Conservation (phyloP, 2,329 filamentous ascomycete genomes). For the Niveomyces coronatus region DNA sequence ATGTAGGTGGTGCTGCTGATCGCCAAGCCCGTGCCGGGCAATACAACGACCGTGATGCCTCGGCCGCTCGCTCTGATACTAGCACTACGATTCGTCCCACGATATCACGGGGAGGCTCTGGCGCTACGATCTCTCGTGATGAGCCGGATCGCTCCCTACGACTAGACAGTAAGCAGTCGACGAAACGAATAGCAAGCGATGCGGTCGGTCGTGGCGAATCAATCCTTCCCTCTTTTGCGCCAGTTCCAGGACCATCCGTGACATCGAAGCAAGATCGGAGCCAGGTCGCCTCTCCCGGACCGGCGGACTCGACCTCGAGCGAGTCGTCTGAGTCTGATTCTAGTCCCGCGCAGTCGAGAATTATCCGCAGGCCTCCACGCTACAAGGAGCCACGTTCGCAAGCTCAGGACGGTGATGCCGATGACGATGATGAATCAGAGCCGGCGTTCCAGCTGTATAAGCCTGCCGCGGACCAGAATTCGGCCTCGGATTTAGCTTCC, state of each 20-base stretch:
- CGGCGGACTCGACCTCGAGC: conserved; percentile 27
- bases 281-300: conserved; percentile 22
- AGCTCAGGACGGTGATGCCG: conserved; percentile 41
- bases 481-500: conserved; percentile 38
- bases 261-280: conserved; percentile 14
- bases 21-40: conserved; percentile 41
- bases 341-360: conserved; percentile 46
- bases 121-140: conserved; percentile 30
- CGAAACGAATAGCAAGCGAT: conserved; percentile 19
- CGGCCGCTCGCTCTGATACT: conserved; percentile 37
- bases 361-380: conserved; percentile 48
- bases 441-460: conserved; percentile 45
- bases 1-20: conserved; percentile 27
- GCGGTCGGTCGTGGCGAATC: conserved; percentile 27
- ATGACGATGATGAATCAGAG: conserved; percentile 45
- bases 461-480: conserved; percentile 22
- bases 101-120: conserved; percentile 37
- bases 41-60: conserved; percentile 49
- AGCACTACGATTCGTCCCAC: conserved; percentile 34
- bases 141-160: conserved; percentile 22
- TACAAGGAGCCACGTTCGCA: conserved; percentile 32
- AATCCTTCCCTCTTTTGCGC: conserved; percentile 29
- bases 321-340: conserved; percentile 39
- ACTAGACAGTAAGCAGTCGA: conserved; percentile 14
- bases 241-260: not conserved